Base-by-base conservation (phyloP, 2,329 filamentous ascomycete species). In the Exophiala mesophila region DNA sequence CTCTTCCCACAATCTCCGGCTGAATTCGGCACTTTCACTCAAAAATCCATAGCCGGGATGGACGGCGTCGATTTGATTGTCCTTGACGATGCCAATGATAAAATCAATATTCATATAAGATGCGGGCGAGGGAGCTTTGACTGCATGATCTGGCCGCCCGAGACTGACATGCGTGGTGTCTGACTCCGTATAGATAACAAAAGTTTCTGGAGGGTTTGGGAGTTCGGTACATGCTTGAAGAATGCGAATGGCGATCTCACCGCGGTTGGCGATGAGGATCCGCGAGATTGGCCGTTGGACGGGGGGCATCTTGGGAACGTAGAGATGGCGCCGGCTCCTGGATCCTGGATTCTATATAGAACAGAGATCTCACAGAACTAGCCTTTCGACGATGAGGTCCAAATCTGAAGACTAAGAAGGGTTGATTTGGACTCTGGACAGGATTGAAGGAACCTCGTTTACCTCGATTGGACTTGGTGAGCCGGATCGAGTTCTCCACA, bases 11-110 rank as follows among this genome's bases (percentile, higher is more conserved):
- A 34, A 18, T n/a, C 32, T 17, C 28, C 53, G 57, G 0, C 72
- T 65, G 37, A 80, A 76, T 0, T 70, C 67, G 2, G 70, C 63
- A 16, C 66, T 74, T 53, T 80, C 77, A 9, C 72, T 76, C 2
- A 80, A 62, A 60, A 94, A 80, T 7, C 77, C 77, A 61, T 80
- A 80, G 3, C 76, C 77, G 0, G 76, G 76, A 56, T 79, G 76
- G 0, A 80, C 63, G 2, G 74, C 66, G 52, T 79, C 73, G 32
- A 80, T 75, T 4, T 19, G 17, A 17, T 34, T 15, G 15, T 34
- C 32, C 16, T 34, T 34, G 3, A 61, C 71, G 17, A 80, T 58
- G 0, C 58, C 42, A 5, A 78, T 57, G 0, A 81, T 58, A 5
- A 65, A 57, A 5, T 67, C 45, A 21, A 78, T 72, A 50, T 74